Percentiles rank a stretch among this genome's conserved stretches.
These are phyloP conservation scores for Mortierella hygrophila DNA, from an alignment of 192 early-diverging fungal species.

Conservation along the genomic window DNA sequence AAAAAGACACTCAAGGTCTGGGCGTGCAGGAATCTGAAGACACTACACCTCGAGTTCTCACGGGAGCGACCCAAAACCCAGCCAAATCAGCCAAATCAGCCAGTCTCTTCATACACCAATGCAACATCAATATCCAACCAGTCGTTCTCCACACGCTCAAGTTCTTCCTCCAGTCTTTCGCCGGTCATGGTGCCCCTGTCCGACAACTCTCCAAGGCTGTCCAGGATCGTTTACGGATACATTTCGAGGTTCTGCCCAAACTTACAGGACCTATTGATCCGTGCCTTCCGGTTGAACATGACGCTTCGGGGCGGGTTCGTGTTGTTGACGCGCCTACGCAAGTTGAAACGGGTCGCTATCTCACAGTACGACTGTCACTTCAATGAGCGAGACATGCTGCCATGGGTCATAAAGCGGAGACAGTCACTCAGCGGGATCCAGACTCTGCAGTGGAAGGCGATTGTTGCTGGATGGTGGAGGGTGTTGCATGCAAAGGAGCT, in stretches of 20 bases:
- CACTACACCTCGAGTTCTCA: constrained; percentile 20
- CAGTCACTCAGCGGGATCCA: not conserved
- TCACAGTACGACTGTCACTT: constrained; percentile 21
- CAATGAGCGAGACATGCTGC: constrained; percentile 19
- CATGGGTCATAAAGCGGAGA: constrained; percentile 22
- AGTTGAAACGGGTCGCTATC: constrained; percentile 11
- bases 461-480: constrained; percentile 25
- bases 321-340: constrained; percentile 19
- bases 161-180: not conserved
- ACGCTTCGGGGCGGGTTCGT: constrained; percentile 18
- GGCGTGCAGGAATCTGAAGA: constrained; percentile 36
- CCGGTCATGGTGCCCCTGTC: not conserved
- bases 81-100: not conserved
- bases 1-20: not conserved
- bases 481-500: constrained; percentile 18
- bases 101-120: not conserved
- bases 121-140: not conserved
- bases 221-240: constrained; percentile 31
- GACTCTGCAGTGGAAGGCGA: constrained; percentile 9
- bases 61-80: not conserved
- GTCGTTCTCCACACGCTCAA: not conserved
- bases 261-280: constrained; percentile 13
- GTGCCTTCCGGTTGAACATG: constrained; percentile 23
- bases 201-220: constrained; percentile 16
- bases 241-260: constrained; percentile 18